Conservation (phyloP, 2,329 filamentous ascomycete species). For the Aaosphaeria pasadenensis region DNA sequence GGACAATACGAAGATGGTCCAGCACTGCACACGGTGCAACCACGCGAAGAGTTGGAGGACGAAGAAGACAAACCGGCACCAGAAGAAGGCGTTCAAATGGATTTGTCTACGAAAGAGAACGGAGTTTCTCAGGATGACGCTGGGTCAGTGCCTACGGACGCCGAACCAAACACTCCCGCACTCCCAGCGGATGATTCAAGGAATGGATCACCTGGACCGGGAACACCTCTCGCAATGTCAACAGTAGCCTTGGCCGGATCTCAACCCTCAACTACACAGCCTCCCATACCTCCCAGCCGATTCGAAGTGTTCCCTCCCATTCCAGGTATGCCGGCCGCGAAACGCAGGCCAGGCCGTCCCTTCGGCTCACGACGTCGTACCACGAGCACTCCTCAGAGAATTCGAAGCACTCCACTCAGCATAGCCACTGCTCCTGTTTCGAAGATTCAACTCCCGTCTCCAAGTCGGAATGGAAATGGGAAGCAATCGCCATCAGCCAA, state of each 20-base stretch:
- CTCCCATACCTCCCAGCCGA: constrained; percentile 63
- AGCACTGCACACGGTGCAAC: constrained; percentile 80
- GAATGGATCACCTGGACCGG: constrained; percentile 28
- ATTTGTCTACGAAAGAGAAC: constrained; percentile 21
- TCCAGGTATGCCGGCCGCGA: constrained; percentile 44
- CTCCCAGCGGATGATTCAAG: constrained; percentile 24
- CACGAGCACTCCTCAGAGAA: constrained; percentile 32
- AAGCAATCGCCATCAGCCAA: constrained; percentile 29
- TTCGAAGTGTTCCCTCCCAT: constrained; percentile 78
- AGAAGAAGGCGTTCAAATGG: constrained; percentile 45
- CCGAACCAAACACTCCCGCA: constrained; percentile 13
- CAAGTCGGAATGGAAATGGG: constrained; percentile 17
- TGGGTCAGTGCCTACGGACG: constrained; percentile 4
- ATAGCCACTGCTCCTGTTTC: constrained; percentile 30
- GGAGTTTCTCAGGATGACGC: constrained; percentile 14
- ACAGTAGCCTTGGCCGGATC: constrained; percentile 26
- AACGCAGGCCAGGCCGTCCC: constrained; percentile 34
- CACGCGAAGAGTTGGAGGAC: constrained; percentile 67
- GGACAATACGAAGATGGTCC: constrained; percentile 81
- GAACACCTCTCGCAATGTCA: constrained; percentile 31
- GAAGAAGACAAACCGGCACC: constrained; percentile 40
- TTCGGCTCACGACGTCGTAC: constrained; percentile 35
- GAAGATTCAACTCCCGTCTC: constrained; percentile 25
- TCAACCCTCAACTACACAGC: constrained; percentile 22
- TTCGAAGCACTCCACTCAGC: constrained; percentile 23